A percentile compares a stretch with the other conserved stretches of the same genome.
These are phyloP conservation scores for Liquidambar formosana DNA, from an alignment of 164 flowering plant species.

Conservation along the genomic window DNA sequence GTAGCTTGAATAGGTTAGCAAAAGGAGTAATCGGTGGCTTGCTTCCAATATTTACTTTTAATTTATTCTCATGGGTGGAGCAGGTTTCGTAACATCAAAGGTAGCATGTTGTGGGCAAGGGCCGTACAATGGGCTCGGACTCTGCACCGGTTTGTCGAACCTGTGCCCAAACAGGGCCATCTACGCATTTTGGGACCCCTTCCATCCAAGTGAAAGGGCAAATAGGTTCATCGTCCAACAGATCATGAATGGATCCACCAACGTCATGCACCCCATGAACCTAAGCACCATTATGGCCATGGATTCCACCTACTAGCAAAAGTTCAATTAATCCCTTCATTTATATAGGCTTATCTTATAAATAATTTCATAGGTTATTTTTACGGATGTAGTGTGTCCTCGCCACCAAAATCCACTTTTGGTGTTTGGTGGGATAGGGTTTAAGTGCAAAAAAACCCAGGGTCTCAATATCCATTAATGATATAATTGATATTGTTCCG, in stretches of 20 bases:
- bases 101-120: too few relatives aligned
- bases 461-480: too few relatives aligned
- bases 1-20: too few relatives aligned
- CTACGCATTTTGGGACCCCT: constrained; percentile 62
- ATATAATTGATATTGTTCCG: too few relatives aligned
- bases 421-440: too few relatives aligned
- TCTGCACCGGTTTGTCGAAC: constrained; percentile 45
- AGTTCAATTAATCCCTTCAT: too few relatives aligned
- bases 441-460: too few relatives aligned
- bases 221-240: constrained; percentile 35
- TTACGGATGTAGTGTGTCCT: too few relatives aligned
- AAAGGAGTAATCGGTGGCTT: background rate
- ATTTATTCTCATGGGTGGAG: background rate
- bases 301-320: constrained; percentile 19
- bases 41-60: background rate
- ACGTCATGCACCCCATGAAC: constrained; percentile 60
- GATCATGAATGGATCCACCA: constrained; percentile 34
- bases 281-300: constrained; percentile 46
- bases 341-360: too few relatives aligned
- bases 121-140: too few relatives aligned
- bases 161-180: constrained; percentile 40
- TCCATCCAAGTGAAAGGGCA: constrained; percentile 54
- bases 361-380: too few relatives aligned
- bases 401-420: too few relatives aligned
- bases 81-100: constrained; percentile 79